phyloP scores from a whole-genome alignment of 768 basidiomycete species.

The Astraeus odoratus region DNA sequence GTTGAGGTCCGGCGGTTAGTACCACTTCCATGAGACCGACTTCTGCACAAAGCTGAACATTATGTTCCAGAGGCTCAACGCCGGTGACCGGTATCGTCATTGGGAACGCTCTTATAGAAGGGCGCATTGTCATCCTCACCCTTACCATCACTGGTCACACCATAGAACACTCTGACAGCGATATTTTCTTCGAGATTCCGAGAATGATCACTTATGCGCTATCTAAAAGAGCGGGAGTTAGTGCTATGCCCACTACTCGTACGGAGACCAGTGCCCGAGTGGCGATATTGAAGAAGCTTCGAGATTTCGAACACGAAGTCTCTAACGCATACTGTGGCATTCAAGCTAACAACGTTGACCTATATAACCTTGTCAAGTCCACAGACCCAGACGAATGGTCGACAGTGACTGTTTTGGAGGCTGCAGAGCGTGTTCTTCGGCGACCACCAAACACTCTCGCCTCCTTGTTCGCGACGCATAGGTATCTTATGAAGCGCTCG shows the following conservation, averaged over 20 bases:
- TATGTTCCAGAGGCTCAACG: constrained; percentile 12
- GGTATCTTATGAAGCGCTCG: constrained; percentile 51
- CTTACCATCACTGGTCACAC: constrained; percentile 42
- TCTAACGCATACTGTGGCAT: constrained; percentile 37
- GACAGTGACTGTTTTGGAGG: constrained; percentile 46
- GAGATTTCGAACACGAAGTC: constrained; percentile 42
- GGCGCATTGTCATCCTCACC: constrained; percentile 22
- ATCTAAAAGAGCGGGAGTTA: constrained; percentile 40
- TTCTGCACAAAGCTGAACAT: constrained; percentile 6
- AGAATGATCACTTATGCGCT: constrained; percentile 42
- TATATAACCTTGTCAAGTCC: constrained; percentile 42
- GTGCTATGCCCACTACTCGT: constrained; percentile 20
- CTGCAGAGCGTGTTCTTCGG: constrained; percentile 37
- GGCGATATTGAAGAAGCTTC: constrained; percentile 53
- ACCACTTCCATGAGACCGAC: background rate
- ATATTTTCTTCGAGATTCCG: constrained; percentile 58
- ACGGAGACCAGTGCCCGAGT: constrained; percentile 53
- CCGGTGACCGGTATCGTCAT: constrained; percentile 22
- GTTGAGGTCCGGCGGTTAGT: constrained; percentile 47
- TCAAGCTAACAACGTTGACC: constrained; percentile 17
- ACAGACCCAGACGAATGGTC: constrained; percentile 46
- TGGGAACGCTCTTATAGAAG: constrained; percentile 25
- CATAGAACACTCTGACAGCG: constrained; percentile 40
- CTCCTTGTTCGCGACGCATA: constrained; percentile 50
- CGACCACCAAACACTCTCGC: constrained; percentile 23